Percentiles rank a stretch among this genome's conserved stretches.
Evolutionary conservation across 1,284 basidiomycete species (phyloP).

Genomic region (Trichosporon inkin): DNA sequence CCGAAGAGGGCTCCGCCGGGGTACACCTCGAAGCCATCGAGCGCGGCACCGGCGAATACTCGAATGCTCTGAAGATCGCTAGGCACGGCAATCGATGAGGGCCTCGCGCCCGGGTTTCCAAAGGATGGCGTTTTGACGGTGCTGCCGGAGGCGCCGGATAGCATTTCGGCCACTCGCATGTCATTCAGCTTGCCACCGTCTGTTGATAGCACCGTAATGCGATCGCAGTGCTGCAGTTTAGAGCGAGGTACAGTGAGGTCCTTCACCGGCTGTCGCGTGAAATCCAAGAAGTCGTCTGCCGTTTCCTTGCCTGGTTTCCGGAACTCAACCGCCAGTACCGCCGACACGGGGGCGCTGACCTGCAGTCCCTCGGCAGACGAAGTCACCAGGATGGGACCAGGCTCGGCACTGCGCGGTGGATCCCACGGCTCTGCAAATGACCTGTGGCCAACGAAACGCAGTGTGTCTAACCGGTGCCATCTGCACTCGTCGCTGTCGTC

Average conservation of each 20-base stretch:
- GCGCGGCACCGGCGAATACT: conserved; percentile 7
- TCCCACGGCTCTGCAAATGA: conserved; percentile 11
- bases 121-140: conserved; percentile 2
- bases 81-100: not conserved
- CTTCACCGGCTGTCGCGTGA: not conserved
- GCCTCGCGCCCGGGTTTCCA: not conserved
- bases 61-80: conserved; percentile 10
- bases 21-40: conserved; percentile 15
- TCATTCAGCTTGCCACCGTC: conserved; percentile 96
- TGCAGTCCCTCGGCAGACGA: conserved; percentile 4
- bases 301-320: conserved; percentile 17
- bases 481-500: conserved; percentile 13
- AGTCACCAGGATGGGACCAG: conserved; percentile 10
- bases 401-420: not conserved
- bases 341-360: conserved; percentile 4
- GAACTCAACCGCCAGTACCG: conserved; percentile 13
- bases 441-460: conserved; percentile 9
- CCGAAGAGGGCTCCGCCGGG: conserved; percentile 9
- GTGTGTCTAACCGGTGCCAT: conserved; percentile 14
- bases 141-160: too few relatives aligned
- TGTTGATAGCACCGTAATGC: conserved; percentile 99
- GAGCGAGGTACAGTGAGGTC: not conserved
- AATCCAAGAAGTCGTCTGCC: conserved; percentile 11
- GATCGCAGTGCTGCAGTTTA: conserved; percentile 66
- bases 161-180: conserved; percentile 58